Evolutionary conservation across 352 stramenopile genomes (phyloP).

Genomic region (Phytophthora podocarpi): DNA sequence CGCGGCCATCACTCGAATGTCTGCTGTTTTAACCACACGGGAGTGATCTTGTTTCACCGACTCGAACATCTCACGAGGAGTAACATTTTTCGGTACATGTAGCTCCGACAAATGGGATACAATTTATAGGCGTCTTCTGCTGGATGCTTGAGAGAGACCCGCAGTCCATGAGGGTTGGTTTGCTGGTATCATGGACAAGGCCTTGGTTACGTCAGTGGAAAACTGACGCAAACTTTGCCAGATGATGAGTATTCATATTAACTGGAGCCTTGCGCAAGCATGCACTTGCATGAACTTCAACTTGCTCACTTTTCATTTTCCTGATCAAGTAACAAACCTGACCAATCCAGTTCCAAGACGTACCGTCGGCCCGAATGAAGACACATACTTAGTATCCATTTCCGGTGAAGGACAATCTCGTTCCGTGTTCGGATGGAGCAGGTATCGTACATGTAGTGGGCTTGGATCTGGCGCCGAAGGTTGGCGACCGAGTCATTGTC

Average conservation of each 20-base stretch:
- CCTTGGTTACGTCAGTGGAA: not conserved
- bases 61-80: not conserved
- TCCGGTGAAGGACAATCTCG: too few species aligned
- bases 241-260: not conserved
- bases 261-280: too few species aligned
- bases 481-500: too few species aligned
- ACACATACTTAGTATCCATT: too few species aligned
- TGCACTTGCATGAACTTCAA: not conserved
- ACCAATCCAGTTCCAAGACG: too few species aligned
- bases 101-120: slow-evolving; percentile 6
- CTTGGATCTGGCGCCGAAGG: too few species aligned
- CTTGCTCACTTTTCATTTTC: slow-evolving; percentile 8
- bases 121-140: slow-evolving; percentile 5
- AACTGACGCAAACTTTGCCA: not conserved
- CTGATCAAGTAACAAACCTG: not conserved
- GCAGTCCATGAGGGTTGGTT: not conserved
- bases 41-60: slow-evolving; percentile 7
- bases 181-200: too few species aligned
- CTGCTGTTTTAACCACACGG: not conserved
- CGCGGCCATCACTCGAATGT: not conserved
- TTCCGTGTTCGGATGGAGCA: too few species aligned
- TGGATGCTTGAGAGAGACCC: slow-evolving; percentile 17
- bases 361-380: too few species aligned
- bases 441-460: too few species aligned
- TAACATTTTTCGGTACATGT: not conserved